Base-by-base conservation (phyloP, 306 rosid species). In the Carpinus viminea region DNA sequence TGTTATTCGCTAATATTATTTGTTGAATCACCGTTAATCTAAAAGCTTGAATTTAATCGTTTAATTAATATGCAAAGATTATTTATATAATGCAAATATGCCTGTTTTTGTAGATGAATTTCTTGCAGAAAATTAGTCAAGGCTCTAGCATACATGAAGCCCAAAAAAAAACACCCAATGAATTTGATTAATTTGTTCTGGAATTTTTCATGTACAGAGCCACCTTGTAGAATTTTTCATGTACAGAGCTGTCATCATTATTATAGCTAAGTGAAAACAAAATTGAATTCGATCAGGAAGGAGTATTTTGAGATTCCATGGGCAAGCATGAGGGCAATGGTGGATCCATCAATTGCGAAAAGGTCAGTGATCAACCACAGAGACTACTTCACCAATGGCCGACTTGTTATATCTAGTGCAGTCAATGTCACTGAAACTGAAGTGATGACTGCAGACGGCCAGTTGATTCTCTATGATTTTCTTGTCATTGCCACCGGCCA, bases 291-390 rank as follows among this genome's bases (percentile, higher is more conserved):
- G 26, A 24, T 24, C 86, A 92, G 97, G 88, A 93, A 92, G 87
- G 98, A 93, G 31, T 89, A 92, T 84, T 92, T 86, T 86, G 97
- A 91, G 89, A 93, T 92, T 66, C 78, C 98, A 66, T 93, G 93
- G 89, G 97, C 91, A 43, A 72, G 80, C 75, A 85, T 90, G 86
- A 92, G 98, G 83, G 75, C 96, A 66, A 90, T 83, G 93, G 98
- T 90, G 80, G 96, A 92, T 76, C 97, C 97, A 47, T 70, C 91
- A 38, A 86, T 89, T 82, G 96, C 87, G 0, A 90, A 86, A 76
- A 85, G 93, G 78, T 53, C 88, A 8, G 45, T 89, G 68, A 88
- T 93, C 64, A 89, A 90, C 78, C 98, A 92, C 56, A 74, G 78
- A 57, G 94, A 92, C 8, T 92, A 92, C 70, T 78, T 92, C 77